Evolutionary conservation across 2,329 filamentous ascomycete species (phyloP), one percentile per base, ranked within the genome.

Genomic region (Claviceps spartinae): DNA sequence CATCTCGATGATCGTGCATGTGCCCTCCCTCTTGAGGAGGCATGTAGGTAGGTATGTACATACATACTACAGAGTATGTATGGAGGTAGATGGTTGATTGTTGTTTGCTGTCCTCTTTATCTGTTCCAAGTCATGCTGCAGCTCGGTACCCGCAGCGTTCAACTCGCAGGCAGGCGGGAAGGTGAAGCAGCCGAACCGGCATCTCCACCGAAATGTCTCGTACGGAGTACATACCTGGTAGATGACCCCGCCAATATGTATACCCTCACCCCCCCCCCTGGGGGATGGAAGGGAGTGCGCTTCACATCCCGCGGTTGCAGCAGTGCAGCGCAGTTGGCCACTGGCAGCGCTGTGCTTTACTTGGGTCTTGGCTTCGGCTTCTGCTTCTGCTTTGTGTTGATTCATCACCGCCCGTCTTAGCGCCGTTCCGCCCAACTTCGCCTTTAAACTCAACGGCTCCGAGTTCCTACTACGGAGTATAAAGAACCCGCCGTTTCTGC

Each of bases 341-440:
- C 22, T 22, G n/a, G 38, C 38, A 40, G 16, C 38, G n/a, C 14
- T 3, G 14, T 18, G 38, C 30, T 34, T 34, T 34, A 9, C 30
- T 34, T 34, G 30, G 30, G 8, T 34, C 9, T 34, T 34, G n/a
- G n/a, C 38, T n/a, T 3, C 16, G 7, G 6, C n/a, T 13, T 42
- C 18, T 42, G 7, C 40, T 42, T 11, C 20, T 5, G 18, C 40
- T 20, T 22, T 43, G 16, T 40, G 24, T 50, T 50, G 47, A 54
- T 47, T 52, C 44, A 50, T 48, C 45, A 43, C 43, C 26, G 44
- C 43, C 47, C 47, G 30, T 47, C 53, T 34, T 52, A 52, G 46
- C 42, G 41, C 40, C 34, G 30, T 34, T 34, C 30, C 30, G 30
- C 30, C 30, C 30, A 34, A 34, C 30, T 11, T 38, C 45, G 44